phyloP scores from a whole-genome alignment of 345 rosid species.

The Hirschfeldia incana region DNA sequence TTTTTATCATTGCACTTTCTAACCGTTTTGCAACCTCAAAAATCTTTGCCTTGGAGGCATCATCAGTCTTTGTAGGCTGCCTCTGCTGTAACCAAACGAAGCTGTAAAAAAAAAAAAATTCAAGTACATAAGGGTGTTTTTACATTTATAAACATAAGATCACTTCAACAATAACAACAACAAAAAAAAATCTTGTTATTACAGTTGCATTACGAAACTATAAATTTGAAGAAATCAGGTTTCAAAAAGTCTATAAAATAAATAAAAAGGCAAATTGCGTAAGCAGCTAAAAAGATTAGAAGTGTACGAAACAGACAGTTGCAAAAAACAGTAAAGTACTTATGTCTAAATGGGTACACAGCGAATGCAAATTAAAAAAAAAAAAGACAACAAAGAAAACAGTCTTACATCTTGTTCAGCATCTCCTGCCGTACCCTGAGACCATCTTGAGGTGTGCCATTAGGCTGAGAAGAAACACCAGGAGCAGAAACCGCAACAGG shows the following conservation, averaged over 20 bases:
- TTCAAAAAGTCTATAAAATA: neutral
- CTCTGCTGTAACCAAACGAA: slow-evolving; percentile 54
- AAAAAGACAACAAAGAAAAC: slow-evolving; percentile 8
- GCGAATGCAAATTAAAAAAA: neutral
- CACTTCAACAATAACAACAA: neutral
- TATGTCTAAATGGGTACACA: neutral
- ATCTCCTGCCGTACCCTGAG: slow-evolving; percentile 44
- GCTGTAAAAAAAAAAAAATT: slow-evolving; percentile 44
- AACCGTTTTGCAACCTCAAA: slow-evolving; percentile 68
- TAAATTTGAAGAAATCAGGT: neutral
- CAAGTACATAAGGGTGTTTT: slow-evolving; percentile 12
- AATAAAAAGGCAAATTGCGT: neutral
- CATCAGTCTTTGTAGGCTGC: slow-evolving; percentile 48
- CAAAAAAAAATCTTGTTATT: neutral
- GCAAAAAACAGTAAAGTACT: neutral
- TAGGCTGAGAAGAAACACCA: slow-evolving; percentile 33
- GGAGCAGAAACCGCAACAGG: slow-evolving; percentile 21
- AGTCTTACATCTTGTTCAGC: slow-evolving; percentile 56
- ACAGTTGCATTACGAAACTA: slow-evolving; percentile 13
- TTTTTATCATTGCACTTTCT: slow-evolving; percentile 63
- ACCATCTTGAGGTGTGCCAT: slow-evolving; percentile 42
- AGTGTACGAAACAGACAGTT: neutral
- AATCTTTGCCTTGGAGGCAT: slow-evolving; percentile 47
- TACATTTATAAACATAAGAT: slow-evolving; percentile 12
- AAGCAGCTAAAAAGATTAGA: neutral